Evolutionary conservation across 2,329 filamentous ascomycete species (phyloP), one percentile per base, ranked within the genome.

Genomic region (Triangularia setosa): DNA sequence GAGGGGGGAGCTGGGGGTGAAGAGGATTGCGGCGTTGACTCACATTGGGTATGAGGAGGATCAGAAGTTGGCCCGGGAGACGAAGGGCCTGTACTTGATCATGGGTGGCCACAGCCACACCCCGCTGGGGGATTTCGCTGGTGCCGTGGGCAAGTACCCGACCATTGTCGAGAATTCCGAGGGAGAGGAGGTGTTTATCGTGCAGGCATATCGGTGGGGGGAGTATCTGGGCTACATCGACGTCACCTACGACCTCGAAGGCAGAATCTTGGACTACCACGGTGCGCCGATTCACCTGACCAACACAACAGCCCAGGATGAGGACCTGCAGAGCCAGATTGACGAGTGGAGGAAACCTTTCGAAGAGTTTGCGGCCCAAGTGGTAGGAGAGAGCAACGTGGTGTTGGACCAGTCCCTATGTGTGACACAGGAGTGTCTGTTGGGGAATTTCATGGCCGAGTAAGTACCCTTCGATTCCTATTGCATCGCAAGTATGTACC

Each of bases 141-240:
- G 79, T 24, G 83, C 86, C 14, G 78, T 81, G 69, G 87, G 87
- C 33, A 78, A 82, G 8, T 90, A 90, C 71, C 87, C 87, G 1
- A 90, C 87, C 14, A 85, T 90, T 59, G 81, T 82, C 60, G 75
- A 82, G 27, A 88, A 90, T 73, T 74, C 79, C 66, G 82, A 85
- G 58, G 87, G 85, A 54, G 84, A 89, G 33, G 87, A 90, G 70
- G 87, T 90, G 58, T 90, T 89, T 71, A 82, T 89, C 70, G 87
- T 90, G 18, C 88, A 86, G 7, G 84, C 87, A 2, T 90, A 87
- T 72, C 83, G 86, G 67, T 90, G 87, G 87, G 87, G 87, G 60
- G 85, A 89, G 75, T 89, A 89, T 63, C 75, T 90, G 2, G 87
- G 87, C 64, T 87, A 87, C 73, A 90, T 90, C 68, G 86, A 89